Base-by-base conservation (phyloP, 108 stramenopile genomes). In the Cyclotella atomus region DNA sequence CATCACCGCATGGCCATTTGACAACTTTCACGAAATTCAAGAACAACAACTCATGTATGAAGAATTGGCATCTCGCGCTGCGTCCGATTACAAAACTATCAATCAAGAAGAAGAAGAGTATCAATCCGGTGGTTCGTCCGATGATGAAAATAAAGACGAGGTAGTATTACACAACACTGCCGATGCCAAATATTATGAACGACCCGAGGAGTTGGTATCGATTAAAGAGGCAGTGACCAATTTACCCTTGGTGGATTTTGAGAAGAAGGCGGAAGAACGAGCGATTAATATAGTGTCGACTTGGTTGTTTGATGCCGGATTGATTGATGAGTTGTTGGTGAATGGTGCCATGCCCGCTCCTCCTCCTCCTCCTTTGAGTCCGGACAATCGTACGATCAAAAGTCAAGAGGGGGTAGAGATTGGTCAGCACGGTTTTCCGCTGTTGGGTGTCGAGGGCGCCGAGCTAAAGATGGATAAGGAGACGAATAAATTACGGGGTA, bases 391-490 rank as follows among this genome's bases (percentile, higher is more conserved):
- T 14, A 49, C 59, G 43, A 78, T 62, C 34, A 66, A 53, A 53
- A 68, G 45, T 14, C 68, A 61, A 35, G 89, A 93, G 72, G 93
- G 91, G 0, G 71, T 90, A 29, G 93, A 94, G 75, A 67, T 94
- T 61, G 91, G 93, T 20, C 41, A 65, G 12, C 72, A 79, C 33
- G 90, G 90, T 16, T 88, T 88, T 54, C 90, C 90, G 1, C 64
- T 65, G 56, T 78, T 91, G 54, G 91, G 85, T 50, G 70, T 82
- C 15, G 65, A 71, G 53, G 78, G 78, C 0, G 78, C 73, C 28
- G 63, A 70, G n/a, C 68, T 73, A 23, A 95, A 95, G 70, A 95
- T 95, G 84, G 94, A 95, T 59, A 91, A 90, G 83, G 94, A 95
- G 74, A 89, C 91, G 34, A 86, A 82, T 43, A 92, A 91, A 70